Base-by-base conservation (phyloP, 148 eudicot species). In the Cornus florida region DNA sequence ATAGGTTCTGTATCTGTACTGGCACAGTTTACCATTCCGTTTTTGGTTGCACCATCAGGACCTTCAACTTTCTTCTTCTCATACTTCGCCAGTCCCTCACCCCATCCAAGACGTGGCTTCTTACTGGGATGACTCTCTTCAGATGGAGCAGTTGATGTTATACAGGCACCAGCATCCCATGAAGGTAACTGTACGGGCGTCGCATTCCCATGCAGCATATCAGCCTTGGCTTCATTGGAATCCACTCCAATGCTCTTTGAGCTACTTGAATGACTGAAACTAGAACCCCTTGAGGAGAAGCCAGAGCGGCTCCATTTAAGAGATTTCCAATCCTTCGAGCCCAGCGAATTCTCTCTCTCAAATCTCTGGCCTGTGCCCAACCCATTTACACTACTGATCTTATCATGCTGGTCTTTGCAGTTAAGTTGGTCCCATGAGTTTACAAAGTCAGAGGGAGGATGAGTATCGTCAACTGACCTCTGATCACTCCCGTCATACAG, bases 61-160 rank as follows among this genome's bases (percentile, higher is more conserved):
- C 87, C 92, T 16, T 85, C 97, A 86, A 92, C 91, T 81, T 84
- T 90, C 87, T 96, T 94, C 84, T 90, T 92, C 88, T 96, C 99
- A 73, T 84, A 96, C 88, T 96, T 94, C 32, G 98, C 97, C 82
- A 96, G 83, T 60, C 99, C 99, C 79, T 93, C 92, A 59, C 99
- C 99, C 99, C 99, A 96, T 10, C 93, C 90, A 78, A 96, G 92
- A 16, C 99, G 95, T 22, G 94, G 91, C 85, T 92, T 96, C 88
- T 96, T 96, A 82, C 90, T 83, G 70, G 92, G 88, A 77, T 65
- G 41, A 23, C 82, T 78, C 57, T 93, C 99, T 73, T 92, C 98
- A 35, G 84, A 77, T 13, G 82, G 79, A 72, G 80, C 83, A 70
- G 76, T 75, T 64, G 89, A 82, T 41, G 86, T 65, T 14, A 24